These are phyloP conservation scores for Patellifolia procumbens DNA, from an alignment of 179 eudicot species.

Conservation along the genomic window DNA sequence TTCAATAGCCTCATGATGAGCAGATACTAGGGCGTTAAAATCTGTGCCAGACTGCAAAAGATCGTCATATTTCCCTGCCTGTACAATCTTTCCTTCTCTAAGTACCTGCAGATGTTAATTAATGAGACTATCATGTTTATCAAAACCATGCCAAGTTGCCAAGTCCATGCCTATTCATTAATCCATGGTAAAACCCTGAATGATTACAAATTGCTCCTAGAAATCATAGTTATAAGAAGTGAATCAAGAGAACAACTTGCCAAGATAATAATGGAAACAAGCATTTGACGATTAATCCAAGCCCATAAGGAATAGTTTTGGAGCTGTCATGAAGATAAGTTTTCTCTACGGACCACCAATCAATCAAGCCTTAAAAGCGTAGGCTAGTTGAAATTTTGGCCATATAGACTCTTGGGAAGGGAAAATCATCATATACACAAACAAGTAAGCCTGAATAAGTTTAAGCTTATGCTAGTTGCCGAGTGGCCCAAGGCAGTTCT, in stretches of 20 bases:
- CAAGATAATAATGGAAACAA: neutral
- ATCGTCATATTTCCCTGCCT: constrained; percentile 93
- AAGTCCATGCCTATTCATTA: neutral
- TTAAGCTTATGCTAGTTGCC: neutral
- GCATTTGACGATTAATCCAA: neutral
- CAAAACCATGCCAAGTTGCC: neutral
- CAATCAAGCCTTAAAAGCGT: neutral
- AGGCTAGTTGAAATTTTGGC: neutral
- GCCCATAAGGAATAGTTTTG: neutral
- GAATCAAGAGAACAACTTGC: neutral
- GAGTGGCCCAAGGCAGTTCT: neutral
- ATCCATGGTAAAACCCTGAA: neutral
- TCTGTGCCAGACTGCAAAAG: constrained; percentile 96
- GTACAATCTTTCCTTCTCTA: constrained; percentile 84
- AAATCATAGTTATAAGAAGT: neutral
- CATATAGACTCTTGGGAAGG: neutral
- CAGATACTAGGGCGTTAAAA: constrained; percentile 73
- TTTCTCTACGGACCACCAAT: neutral
- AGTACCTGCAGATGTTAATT: constrained; percentile 62
- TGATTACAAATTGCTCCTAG: neutral
- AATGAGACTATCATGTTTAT: neutral
- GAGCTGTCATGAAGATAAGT: neutral
- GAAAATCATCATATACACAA: neutral
- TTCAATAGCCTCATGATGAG: constrained; percentile 97
- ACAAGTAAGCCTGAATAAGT: neutral